Evolutionary conservation across 305 asterid genomes (phyloP).

Genomic region (Fraxinus velutina): DNA sequence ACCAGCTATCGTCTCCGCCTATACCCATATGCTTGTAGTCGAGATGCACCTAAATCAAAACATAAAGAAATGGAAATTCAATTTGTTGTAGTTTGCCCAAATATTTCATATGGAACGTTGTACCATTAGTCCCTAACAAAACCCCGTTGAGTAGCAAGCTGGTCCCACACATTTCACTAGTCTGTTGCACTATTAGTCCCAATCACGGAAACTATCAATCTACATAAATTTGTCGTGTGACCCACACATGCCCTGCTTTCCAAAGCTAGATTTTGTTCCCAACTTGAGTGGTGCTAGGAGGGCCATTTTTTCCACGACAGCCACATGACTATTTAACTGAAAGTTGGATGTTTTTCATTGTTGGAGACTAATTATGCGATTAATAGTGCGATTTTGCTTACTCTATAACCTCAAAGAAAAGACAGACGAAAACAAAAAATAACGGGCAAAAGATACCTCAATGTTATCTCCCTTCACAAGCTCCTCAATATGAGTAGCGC

Average conservation of each 20-base stretch:
- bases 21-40: constrained; percentile 95
- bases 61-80: constrained; percentile 7
- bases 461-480: constrained; percentile 68
- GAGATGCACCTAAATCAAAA: constrained; percentile 71
- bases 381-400: not conserved
- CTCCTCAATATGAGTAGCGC: constrained; percentile 65
- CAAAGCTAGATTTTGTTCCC: not conserved
- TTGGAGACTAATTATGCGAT: not conserved
- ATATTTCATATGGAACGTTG: not conserved
- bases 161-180: not conserved
- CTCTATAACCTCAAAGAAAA: not conserved
- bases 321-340: not conserved
- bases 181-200: not conserved
- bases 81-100: not conserved
- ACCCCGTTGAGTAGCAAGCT: not conserved
- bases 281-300: not conserved
- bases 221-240: not conserved
- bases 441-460: constrained; percentile 49
- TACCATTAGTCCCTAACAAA: constrained; percentile 1
- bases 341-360: not conserved
- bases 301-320: not conserved
- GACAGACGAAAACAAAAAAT: not conserved
- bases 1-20: constrained; percentile 99
- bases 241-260: not conserved
- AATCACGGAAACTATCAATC: not conserved